Evolutionary conservation across 495 filamentous ascomycete species (phyloP).

Genomic region (Xylaria bambusicola): DNA sequence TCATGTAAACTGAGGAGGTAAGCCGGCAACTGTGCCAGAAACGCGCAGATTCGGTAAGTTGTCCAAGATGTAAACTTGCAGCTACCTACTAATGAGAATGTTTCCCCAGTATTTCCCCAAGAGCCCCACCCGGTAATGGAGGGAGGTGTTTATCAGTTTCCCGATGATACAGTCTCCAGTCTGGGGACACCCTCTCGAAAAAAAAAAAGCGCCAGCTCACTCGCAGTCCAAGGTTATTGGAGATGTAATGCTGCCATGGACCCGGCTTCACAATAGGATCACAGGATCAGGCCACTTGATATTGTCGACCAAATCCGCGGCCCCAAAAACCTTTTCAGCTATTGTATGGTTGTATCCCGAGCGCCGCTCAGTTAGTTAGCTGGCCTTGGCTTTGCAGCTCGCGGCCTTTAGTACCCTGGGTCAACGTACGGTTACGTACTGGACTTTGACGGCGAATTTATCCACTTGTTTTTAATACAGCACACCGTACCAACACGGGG

Average conservation of each 20-base stretch:
- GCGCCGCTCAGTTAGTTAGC: neutral
- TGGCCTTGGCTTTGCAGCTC: neutral
- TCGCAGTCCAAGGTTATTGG: too few relatives aligned
- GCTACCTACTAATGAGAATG: too few relatives aligned
- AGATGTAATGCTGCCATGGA: neutral
- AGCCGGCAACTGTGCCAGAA: neutral
- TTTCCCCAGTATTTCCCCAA: too few relatives aligned
- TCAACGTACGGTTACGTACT: neutral
- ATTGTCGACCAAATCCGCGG: neutral
- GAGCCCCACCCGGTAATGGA: neutral
- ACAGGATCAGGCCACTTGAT: conserved; percentile 6
- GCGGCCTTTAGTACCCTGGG: neutral
- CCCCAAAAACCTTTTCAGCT: neutral
- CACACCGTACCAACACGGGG: too few relatives aligned
- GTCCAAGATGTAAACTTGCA: too few relatives aligned
- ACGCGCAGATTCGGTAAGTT: neutral
- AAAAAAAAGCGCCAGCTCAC: neutral
- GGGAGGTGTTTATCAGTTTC: neutral
- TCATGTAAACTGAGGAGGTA: neutral
- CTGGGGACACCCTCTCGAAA: neutral
- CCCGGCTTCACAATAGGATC: neutral
- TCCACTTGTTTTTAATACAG: neutral
- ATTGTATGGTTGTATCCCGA: neutral
- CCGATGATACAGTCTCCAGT: neutral
- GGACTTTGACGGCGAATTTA: neutral